Conservation (phyloP, 768 basidiomycete genomes). For the Floccularia luteovirens region DNA sequence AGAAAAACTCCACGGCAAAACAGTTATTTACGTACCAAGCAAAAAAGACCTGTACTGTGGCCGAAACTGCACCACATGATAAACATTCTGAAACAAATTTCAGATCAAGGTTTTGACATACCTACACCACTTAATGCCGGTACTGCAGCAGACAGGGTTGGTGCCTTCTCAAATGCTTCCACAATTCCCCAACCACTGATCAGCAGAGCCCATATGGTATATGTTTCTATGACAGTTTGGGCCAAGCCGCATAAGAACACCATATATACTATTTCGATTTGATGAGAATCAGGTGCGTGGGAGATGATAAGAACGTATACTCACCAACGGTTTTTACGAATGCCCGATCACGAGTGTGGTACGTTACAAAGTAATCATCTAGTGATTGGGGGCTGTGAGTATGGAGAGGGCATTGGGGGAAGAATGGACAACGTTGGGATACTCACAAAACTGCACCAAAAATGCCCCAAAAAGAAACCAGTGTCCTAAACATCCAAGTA, state of each 20-base stretch:
- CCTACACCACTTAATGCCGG: conserved; percentile 4
- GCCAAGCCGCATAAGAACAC: conserved; percentile 3
- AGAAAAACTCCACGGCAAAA: neutral
- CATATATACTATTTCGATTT: neutral
- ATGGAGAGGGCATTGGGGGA: neutral
- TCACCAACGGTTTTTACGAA: conserved; percentile 1
- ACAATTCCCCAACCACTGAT: conserved; percentile 5
- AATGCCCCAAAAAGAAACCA: conserved; percentile 2
- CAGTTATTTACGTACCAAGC: conserved; percentile 3
- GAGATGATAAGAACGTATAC: neutral
- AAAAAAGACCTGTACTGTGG: conserved; percentile 7
- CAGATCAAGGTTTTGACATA: neutral
- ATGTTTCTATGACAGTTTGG: conserved; percentile 5
- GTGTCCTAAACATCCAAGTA: conserved; percentile 1
- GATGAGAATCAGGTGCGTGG: neutral
- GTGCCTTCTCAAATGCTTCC: neutral
- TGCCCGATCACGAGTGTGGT: neutral
- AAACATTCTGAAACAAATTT: neutral
- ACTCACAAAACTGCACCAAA: conserved; percentile 2
- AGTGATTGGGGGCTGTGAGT: neutral
- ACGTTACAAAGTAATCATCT: conserved; percentile 2
- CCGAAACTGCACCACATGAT: neutral
- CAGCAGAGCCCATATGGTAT: conserved; percentile 6
- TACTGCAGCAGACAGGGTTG: conserved; percentile 5
- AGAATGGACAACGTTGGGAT: conserved; percentile 5